Base-by-base conservation (phyloP, 176 grass and related monocot species). In the Oryza punctata region DNA sequence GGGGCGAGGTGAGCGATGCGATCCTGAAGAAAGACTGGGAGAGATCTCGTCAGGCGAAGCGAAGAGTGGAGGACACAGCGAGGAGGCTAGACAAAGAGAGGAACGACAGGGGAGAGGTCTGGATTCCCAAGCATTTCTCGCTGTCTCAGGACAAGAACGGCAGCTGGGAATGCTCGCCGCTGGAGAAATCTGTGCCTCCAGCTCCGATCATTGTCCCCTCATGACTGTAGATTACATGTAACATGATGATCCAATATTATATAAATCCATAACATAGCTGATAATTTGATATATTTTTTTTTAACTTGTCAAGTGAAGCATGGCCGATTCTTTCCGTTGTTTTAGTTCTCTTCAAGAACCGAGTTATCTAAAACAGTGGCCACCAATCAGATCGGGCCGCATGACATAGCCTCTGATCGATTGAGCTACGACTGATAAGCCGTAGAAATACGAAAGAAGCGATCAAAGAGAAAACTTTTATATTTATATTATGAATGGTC, bases 1-100 rank as follows among this genome's bases (percentile, higher is more conserved):
- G 96, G 96, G 81, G 87, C 32, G 87, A 99, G 59, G 91, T 94
- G 18, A 96, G 85, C 50, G 65, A 85, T 12, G 87, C 89, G 3
- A 85, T 99, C 14, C 64, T 96, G 81, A 75, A 68, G 19, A 99
- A 94, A 64, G 93, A 99, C 12, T 99, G 96, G 96, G 91, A 87
- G 47, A 92, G 32, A 74, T 91, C 93, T 3, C 49, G 87, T 14
- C 80, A 90, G 76, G 93, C 83, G 71, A 99, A 99, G 85, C 74
- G 85, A 6, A 72, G 19, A 32, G 78, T 99, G 57, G 96, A 99
- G 78, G 91, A 95, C 38, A 85, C 12, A 7, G 87, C 90, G 12
- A 99, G 96, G 91, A 88, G 10, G 77, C 86, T 89, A n/a, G 60
- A 70, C 1, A 90, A 74, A 63, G 93, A 98, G 85, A 91, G 89